Conservation (phyloP, 805 yeast genomes). For the Debaryomyces hansenii region DNA sequence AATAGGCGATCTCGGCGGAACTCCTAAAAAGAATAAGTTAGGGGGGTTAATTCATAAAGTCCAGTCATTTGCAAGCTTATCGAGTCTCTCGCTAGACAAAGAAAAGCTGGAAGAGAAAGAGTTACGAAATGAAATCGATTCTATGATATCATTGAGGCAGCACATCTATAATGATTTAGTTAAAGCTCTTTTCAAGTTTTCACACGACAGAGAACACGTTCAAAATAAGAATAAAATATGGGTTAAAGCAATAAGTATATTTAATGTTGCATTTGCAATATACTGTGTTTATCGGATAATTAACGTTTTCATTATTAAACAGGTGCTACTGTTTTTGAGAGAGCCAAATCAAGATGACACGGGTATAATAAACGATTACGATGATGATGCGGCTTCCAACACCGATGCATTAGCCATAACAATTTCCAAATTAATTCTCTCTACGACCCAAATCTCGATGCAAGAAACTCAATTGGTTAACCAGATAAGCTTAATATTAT, state of each 20-base stretch:
- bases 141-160: conserved; percentile 31
- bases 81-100: conserved; percentile 9
- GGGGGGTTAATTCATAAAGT: conserved; percentile 38
- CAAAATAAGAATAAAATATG: background rate
- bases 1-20: conserved; percentile 1
- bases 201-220: conserved; percentile 11
- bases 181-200: conserved; percentile 16
- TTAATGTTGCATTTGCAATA: conserved; percentile 35
- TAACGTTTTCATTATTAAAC: conserved; percentile 38
- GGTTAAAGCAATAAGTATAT: background rate
- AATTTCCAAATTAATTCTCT: conserved; percentile 38
- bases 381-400: conserved; percentile 9
- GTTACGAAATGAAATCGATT: conserved; percentile 38
- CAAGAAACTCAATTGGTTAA: conserved; percentile 43
- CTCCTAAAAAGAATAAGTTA: conserved; percentile 14
- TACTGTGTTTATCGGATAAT: conserved; percentile 52
- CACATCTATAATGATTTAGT: conserved; percentile 31
- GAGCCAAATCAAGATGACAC: background rate
- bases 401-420: conserved; percentile 52
- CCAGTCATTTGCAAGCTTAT: conserved; percentile 40
- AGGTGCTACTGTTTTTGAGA: background rate
- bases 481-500: conserved; percentile 50
- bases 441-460: conserved; percentile 24
- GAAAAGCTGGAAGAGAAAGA: conserved; percentile 29
- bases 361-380: background rate